These are phyloP conservation scores for Medicago lupulina DNA, from an alignment of 306 rosid species.

Conservation along the genomic window DNA sequence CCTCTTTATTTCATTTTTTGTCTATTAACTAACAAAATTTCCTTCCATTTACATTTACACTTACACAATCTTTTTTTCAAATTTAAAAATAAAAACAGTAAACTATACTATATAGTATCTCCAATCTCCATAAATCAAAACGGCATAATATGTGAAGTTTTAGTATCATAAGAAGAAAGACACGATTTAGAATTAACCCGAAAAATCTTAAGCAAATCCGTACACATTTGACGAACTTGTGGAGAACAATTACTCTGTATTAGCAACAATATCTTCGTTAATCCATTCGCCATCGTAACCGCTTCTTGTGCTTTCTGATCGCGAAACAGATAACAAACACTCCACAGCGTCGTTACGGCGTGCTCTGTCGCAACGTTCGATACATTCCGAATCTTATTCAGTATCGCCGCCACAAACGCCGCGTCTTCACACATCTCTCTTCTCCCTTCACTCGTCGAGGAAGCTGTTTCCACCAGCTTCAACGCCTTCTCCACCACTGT, in stretches of 20 bases:
- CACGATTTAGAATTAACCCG: conserved; percentile 64
- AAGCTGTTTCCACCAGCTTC: conserved; percentile 65
- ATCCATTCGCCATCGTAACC: conserved; percentile 65
- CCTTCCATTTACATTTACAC: conserved; percentile 39
- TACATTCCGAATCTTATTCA: conserved; percentile 67
- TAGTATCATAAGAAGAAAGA: conserved; percentile 69
- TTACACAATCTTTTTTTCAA: background rate
- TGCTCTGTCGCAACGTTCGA: conserved; percentile 75
- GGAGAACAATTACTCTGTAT: conserved; percentile 89
- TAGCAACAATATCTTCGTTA: conserved; percentile 70
- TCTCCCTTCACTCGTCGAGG: conserved; percentile 77
- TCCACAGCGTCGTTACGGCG: conserved; percentile 82
- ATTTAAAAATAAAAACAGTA: background rate
- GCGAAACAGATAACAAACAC: conserved; percentile 69
- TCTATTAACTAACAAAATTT: conserved; percentile 58
- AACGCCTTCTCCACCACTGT: conserved; percentile 57
- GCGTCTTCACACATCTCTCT: conserved; percentile 64
- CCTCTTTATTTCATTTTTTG: too few relatives aligned
- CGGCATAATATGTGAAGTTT: conserved; percentile 90
- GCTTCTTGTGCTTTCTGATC: conserved; percentile 67
- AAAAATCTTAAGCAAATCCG: conserved; percentile 78
- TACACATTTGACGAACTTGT: conserved; percentile 70
- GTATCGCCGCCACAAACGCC: conserved; percentile 55
- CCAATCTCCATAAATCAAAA: conserved; percentile 40
- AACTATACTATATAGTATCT: background rate